These are phyloP conservation scores for Cinnamomum chago DNA, from an alignment of 164 flowering plant species.

Conservation along the genomic window DNA sequence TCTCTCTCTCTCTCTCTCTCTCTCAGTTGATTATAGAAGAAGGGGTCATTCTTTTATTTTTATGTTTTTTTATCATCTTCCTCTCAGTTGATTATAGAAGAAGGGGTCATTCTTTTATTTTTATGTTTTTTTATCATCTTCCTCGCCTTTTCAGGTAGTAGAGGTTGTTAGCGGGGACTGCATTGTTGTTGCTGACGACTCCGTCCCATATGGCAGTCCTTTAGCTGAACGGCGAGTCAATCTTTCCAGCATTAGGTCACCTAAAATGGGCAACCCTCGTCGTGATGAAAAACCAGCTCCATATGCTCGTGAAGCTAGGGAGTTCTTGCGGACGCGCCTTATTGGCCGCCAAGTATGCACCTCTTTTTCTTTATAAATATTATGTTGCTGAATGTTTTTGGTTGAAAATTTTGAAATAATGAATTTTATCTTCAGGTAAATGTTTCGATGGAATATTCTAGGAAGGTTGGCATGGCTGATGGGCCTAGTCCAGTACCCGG, in stretches of 20 bases:
- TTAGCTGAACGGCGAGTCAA: conserved; percentile 87
- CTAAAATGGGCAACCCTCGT: conserved; percentile 89
- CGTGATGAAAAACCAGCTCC: conserved; percentile 77
- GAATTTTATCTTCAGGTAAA: conserved; percentile 46
- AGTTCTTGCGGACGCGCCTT: conserved; percentile 76
- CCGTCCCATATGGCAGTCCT: conserved; percentile 83
- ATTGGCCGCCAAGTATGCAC: conserved; percentile 72
- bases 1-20: too few relatives aligned
- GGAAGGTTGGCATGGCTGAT: conserved; percentile 64
- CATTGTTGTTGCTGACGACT: conserved; percentile 88
- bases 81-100: too few relatives aligned
- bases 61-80: too few relatives aligned
- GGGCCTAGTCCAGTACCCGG: conserved; percentile 40
- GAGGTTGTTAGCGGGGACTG: conserved; percentile 99
- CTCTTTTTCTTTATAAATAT: background rate
- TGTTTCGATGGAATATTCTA: conserved; percentile 93
- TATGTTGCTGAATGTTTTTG: background rate
- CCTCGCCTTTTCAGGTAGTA: conserved; percentile 57
- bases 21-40: too few relatives aligned
- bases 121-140: background rate
- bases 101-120: background rate
- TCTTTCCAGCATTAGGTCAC: conserved; percentile 89
- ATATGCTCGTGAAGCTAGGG: conserved; percentile 93
- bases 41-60: too few relatives aligned
- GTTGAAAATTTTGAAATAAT: background rate